phyloP scores from a whole-genome alignment of 257 asterid species.

The Solanum habrochaites region DNA sequence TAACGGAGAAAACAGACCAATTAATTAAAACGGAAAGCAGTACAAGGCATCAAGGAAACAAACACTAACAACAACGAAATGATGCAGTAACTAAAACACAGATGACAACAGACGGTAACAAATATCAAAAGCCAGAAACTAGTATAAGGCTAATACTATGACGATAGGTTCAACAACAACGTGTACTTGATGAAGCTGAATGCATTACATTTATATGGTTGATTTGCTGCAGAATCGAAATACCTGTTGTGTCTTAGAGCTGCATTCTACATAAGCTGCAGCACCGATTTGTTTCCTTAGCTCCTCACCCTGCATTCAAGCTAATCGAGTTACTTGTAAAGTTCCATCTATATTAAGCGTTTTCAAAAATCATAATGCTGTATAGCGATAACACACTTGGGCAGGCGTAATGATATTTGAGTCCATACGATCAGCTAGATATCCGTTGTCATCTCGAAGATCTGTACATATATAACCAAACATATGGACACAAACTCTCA shows the following conservation, averaged over 20 bases:
- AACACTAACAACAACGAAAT: background rate
- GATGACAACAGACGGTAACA: background rate
- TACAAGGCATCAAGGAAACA: background rate
- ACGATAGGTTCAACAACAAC: background rate
- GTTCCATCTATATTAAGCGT: background rate
- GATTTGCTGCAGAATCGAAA: background rate
- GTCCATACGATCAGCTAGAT: slow-evolving; percentile 62
- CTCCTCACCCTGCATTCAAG: slow-evolving; percentile 70
- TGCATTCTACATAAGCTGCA: slow-evolving; percentile 90
- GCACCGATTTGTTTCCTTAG: slow-evolving; percentile 95
- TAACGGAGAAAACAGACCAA: background rate
- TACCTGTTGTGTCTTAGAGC: slow-evolving; percentile 99
- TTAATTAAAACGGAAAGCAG: background rate
- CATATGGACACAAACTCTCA: background rate
- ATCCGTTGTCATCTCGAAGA: slow-evolving; percentile 69
- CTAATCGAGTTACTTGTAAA: background rate
- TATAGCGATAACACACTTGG: slow-evolving; percentile 38
- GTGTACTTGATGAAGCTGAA: background rate
- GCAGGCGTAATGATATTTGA: slow-evolving; percentile 63
- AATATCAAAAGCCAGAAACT: background rate
- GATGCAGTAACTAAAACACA: background rate
- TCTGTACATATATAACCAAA: slow-evolving; percentile 21
- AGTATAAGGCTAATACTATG: background rate
- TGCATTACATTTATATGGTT: background rate
- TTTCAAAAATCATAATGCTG: background rate